Evolutionary conservation across 345 rosid genomes (phyloP).

Genomic region (Theobroma cacao): DNA sequence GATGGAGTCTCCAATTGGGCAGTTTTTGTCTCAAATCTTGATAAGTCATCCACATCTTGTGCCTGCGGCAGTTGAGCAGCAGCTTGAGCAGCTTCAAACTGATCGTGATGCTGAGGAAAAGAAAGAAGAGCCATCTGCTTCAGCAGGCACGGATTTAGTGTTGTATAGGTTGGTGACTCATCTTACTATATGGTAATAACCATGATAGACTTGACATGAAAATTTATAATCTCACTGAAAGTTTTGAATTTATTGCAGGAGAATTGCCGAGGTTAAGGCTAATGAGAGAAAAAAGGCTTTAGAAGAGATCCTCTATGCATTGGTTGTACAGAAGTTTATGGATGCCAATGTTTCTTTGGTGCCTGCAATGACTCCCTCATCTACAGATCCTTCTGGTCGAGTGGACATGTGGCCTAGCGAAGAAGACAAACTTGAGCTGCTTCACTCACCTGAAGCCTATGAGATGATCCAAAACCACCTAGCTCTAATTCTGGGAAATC

Average conservation of each 20-base stretch:
- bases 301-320: constrained; percentile 86
- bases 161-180: constrained; percentile 62
- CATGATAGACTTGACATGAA: not conserved
- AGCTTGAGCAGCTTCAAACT: constrained; percentile 89
- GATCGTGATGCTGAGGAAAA: constrained; percentile 70
- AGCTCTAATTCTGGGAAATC: constrained; percentile 71
- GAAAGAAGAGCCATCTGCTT: constrained; percentile 58
- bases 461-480: constrained; percentile 98
- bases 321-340: constrained; percentile 93
- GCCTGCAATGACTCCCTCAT: constrained; percentile 52
- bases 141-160: constrained; percentile 79
- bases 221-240: not conserved
- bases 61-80: constrained; percentile 94
- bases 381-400: constrained; percentile 51
- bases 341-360: constrained; percentile 79
- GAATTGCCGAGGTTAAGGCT: constrained; percentile 95
- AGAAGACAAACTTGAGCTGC: constrained; percentile 61
- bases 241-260: constrained; percentile 39
- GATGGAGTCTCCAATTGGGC: constrained; percentile 90
- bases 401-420: constrained; percentile 71
- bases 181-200: not conserved
- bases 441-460: constrained; percentile 85
- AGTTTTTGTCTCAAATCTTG: constrained; percentile 81
- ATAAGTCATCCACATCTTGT: constrained; percentile 89
- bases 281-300: constrained; percentile 72